These are phyloP conservation scores for Colletotrichum sp. DNA, from an alignment of 2,329 filamentous ascomycete genomes.

Conservation along the genomic window DNA sequence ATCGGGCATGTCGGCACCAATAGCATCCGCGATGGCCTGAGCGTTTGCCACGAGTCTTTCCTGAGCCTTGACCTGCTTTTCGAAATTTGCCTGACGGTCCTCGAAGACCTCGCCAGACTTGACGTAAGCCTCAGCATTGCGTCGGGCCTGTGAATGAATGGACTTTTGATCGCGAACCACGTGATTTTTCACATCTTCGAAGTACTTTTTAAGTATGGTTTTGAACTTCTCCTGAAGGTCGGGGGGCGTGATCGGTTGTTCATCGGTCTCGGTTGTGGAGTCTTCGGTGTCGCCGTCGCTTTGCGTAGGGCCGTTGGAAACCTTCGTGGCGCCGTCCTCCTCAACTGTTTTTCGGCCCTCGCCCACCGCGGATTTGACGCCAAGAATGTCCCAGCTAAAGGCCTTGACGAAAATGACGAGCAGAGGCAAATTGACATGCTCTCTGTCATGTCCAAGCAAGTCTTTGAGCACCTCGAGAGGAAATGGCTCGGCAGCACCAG, in stretches of 20 bases:
- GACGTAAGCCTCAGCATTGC: slow-evolving; percentile 97
- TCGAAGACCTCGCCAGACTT: slow-evolving; percentile 99
- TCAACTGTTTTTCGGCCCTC: slow-evolving; percentile 86
- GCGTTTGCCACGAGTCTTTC: slow-evolving; percentile 91
- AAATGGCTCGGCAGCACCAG: slow-evolving; percentile 83
- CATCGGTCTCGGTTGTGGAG: slow-evolving; percentile 40
- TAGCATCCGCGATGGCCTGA: slow-evolving; percentile 85
- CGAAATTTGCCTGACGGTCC: slow-evolving; percentile 93
- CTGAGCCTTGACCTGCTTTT: slow-evolving; percentile 90
- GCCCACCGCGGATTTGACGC: slow-evolving; percentile 72
- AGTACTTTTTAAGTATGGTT: slow-evolving; percentile 84
- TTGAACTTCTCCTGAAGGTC: slow-evolving; percentile 87
- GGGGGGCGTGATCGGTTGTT: slow-evolving; percentile 75
- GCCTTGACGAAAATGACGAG: slow-evolving; percentile 96
- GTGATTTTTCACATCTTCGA: slow-evolving; percentile 91
- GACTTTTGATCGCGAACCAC: slow-evolving; percentile 91
- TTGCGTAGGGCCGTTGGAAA: slow-evolving; percentile 25
- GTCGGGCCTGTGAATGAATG: slow-evolving; percentile 83
- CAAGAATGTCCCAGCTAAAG: slow-evolving; percentile 94
- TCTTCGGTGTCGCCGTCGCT: slow-evolving; percentile 1
- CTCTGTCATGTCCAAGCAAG: slow-evolving; percentile 88
- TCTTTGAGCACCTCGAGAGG: slow-evolving; percentile 98
- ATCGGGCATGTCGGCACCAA: slow-evolving; percentile 93
- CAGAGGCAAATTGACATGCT: slow-evolving; percentile 88
- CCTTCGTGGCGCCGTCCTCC: slow-evolving; percentile 74